Percentiles rank a stretch among this genome's conserved stretches.
Conservation (phyloP, 345 rosid genomes). For the Turritis glabra region DNA sequence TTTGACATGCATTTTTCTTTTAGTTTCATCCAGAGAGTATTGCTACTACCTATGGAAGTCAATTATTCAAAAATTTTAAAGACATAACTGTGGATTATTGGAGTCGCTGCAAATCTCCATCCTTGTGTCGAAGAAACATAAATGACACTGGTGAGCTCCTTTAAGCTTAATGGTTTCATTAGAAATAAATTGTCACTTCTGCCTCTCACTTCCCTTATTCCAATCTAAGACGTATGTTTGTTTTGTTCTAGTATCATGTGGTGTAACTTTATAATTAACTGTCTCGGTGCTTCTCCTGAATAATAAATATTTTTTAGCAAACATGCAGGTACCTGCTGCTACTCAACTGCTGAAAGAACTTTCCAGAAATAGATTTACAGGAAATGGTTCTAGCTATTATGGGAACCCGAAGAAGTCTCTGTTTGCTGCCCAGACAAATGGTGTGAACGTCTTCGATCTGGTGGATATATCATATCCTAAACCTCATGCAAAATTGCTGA, state of each 20-base stretch:
- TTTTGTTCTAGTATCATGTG: not conserved
- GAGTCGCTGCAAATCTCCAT: constrained; percentile 48
- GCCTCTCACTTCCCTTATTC: not conserved
- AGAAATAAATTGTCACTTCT: not conserved
- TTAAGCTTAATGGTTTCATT: constrained; percentile 5
- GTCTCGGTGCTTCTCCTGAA: constrained; percentile 47
- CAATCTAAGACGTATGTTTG: not conserved
- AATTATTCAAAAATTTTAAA: constrained; percentile 77
- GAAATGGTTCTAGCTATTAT: constrained; percentile 35
- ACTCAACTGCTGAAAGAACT: constrained; percentile 47
- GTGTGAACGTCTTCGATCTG: constrained; percentile 40
- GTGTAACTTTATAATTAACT: not conserved
- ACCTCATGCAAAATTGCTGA: constrained; percentile 45
- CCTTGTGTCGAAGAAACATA: constrained; percentile 39
- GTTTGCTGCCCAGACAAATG: constrained; percentile 36
- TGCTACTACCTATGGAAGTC: constrained; percentile 79
- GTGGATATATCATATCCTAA: constrained; percentile 39
- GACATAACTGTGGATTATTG: constrained; percentile 74
- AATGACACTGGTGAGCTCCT: constrained; percentile 56
- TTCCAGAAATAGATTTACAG: constrained; percentile 40
- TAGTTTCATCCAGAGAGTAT: constrained; percentile 99
- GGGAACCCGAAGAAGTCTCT: constrained; percentile 34
- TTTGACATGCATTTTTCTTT: constrained; percentile 37
- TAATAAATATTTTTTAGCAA: constrained; percentile 66
- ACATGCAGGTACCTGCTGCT: constrained; percentile 68